Conservation (phyloP, 768 basidiomycete species). For the Naganishia randhawae region DNA sequence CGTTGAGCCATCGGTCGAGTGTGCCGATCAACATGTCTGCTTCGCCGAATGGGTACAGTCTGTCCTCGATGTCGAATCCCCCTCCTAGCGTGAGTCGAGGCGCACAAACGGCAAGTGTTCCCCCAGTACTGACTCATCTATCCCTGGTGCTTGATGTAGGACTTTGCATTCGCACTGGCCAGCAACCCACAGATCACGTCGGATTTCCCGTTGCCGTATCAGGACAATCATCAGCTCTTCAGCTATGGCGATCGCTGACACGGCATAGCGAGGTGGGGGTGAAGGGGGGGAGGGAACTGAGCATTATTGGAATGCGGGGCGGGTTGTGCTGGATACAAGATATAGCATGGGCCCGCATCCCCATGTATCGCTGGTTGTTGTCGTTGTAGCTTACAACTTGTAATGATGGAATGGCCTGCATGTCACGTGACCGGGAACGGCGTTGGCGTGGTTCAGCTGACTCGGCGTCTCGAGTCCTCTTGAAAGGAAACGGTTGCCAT, state of each 20-base stretch:
- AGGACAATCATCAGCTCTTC: constrained; percentile 22
- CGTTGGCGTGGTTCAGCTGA: too few species aligned
- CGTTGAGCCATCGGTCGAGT: constrained; percentile 4
- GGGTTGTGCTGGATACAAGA: not conserved
- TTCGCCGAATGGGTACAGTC: constrained; percentile 12
- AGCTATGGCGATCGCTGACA: constrained; percentile 10
- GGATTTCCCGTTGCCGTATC: constrained; percentile 10
- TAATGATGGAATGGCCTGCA: too few species aligned
- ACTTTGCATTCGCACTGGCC: constrained; percentile 16
- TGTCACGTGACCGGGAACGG: too few species aligned
- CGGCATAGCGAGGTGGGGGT: too few species aligned
- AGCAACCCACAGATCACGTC: constrained; percentile 10
- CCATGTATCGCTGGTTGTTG: not conserved
- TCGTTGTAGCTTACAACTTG: not conserved
- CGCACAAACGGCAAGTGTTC: too few species aligned
- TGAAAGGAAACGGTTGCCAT: too few species aligned
- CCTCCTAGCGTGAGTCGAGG: constrained; percentile 18
- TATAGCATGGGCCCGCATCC: too few species aligned
- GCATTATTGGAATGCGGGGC: not conserved
- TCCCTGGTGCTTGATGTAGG: not conserved
- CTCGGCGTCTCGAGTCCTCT: too few species aligned
- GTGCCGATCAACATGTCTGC: constrained; percentile 4
- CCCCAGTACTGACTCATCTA: too few species aligned
- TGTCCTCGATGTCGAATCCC: constrained; percentile 10
- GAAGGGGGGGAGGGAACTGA: not conserved